Evolutionary conservation across 2,329 filamentous ascomycete species (phyloP).

Genomic region (Fusarium buxicola): DNA sequence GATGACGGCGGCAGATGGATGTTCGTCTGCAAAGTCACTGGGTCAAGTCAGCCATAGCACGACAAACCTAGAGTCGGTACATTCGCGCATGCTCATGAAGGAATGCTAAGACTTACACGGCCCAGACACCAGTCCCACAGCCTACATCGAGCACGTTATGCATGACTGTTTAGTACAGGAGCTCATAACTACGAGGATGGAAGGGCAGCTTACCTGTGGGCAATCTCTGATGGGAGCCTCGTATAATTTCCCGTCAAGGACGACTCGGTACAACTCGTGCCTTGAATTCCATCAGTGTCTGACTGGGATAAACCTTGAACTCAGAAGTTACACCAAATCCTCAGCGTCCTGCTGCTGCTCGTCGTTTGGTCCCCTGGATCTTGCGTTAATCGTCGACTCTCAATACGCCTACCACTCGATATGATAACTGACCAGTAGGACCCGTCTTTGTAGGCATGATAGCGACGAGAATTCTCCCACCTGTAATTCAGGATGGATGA

Average conservation of each 20-base stretch:
- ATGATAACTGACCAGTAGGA: constrained; percentile 3
- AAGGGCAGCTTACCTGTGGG: background rate
- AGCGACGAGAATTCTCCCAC: constrained; percentile 8
- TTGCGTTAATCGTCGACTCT: background rate
- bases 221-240: constrained; percentile 1
- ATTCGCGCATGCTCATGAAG: no score
- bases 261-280: background rate
- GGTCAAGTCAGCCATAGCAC: background rate
- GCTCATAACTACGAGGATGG: background rate
- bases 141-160: constrained; percentile 5
- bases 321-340: background rate
- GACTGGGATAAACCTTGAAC: no score
- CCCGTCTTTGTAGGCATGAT: constrained; percentile 5
- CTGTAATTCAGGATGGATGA: constrained; percentile 1
- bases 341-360: constrained; percentile 8
- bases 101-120: background rate
- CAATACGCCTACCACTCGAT: no score
- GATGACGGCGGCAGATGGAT: background rate
- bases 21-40: constrained; percentile 4
- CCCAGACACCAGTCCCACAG: constrained; percentile 6
- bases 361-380: constrained; percentile 1
- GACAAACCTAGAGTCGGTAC: no score
- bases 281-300: background rate
- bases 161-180: background rate
- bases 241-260: background rate